Evolutionary conservation across 1,284 basidiomycete genomes (phyloP).

Genomic region (Lignosus rhinocerotis): DNA sequence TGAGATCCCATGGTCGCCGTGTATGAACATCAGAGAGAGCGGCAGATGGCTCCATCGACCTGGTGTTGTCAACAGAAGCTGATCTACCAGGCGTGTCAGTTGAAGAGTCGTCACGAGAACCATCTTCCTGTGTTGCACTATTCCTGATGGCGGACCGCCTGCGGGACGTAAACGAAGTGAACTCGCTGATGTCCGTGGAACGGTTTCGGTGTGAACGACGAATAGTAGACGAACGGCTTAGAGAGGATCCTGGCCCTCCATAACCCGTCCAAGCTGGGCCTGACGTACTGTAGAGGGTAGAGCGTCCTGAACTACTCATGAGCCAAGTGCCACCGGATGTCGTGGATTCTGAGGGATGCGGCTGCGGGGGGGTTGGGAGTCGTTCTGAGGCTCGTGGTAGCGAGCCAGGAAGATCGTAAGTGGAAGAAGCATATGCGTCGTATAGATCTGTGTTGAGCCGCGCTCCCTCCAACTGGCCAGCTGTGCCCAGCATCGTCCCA

Average conservation of each 20-base stretch:
- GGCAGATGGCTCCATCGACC: constrained; percentile 9
- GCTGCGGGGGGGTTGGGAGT: constrained; percentile 17
- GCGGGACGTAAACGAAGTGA: constrained; percentile 61
- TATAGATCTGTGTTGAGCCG: constrained; percentile 57
- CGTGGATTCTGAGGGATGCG: constrained; percentile 16
- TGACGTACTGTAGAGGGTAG: neutral
- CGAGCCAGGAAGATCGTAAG: constrained; percentile 17
- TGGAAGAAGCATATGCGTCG: constrained; percentile 32
- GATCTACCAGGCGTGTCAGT: constrained; percentile 25
- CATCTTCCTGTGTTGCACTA: constrained; percentile 17
- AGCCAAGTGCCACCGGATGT: constrained; percentile 7
- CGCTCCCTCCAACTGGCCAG: constrained; percentile 47
- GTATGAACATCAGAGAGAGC: neutral
- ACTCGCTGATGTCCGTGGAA: constrained; percentile 66
- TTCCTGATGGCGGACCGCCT: constrained; percentile 42
- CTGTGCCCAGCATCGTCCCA: constrained; percentile 40
- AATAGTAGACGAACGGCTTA: constrained; percentile 49
- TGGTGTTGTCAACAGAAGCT: neutral
- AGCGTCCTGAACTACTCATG: constrained; percentile 24
- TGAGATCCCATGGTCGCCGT: constrained; percentile 16
- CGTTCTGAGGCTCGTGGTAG: constrained; percentile 12
- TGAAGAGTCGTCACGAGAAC: constrained; percentile 22
- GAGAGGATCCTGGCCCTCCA: constrained; percentile 22
- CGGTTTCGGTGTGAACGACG: constrained; percentile 53
- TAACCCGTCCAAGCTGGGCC: constrained; percentile 10